Conservation (phyloP, 768 basidiomycete species). For the Suillus occidentalis region DNA sequence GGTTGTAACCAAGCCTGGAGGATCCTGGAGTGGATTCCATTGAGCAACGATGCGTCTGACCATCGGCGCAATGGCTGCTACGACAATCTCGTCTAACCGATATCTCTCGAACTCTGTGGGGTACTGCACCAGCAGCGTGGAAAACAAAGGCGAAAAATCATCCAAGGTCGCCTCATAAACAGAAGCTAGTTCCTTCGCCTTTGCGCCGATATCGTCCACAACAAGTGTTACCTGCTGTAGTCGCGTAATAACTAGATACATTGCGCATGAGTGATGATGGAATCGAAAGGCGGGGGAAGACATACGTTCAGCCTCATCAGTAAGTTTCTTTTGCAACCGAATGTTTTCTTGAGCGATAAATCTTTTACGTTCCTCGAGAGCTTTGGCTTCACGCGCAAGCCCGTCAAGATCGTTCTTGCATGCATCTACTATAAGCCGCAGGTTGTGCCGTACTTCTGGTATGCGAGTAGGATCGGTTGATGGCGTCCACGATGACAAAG, state of each 20-base stretch:
- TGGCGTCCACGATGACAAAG: constrained; percentile 79
- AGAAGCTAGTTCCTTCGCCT: constrained; percentile 63
- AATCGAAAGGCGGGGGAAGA: constrained; percentile 11
- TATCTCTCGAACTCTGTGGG: constrained; percentile 74
- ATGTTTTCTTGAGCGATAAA: constrained; percentile 70
- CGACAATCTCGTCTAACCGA: constrained; percentile 86
- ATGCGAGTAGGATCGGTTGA: constrained; percentile 85
- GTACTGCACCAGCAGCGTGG: constrained; percentile 69
- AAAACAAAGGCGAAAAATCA: constrained; percentile 69
- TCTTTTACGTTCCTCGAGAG: constrained; percentile 75
- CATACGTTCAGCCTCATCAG: constrained; percentile 78
- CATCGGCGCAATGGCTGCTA: constrained; percentile 85
- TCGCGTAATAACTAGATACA: constrained; percentile 64
- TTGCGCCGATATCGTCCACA: constrained; percentile 65
- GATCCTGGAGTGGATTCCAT: constrained; percentile 87
- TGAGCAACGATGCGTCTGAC: constrained; percentile 68
- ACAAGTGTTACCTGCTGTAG: constrained; percentile 77
- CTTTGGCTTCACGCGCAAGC: constrained; percentile 86
- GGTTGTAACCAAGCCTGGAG: constrained; percentile 58
- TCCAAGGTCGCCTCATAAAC: constrained; percentile 73
- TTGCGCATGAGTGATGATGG: constrained; percentile 10
- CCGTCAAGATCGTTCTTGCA: constrained; percentile 86
- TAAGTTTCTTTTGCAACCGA: constrained; percentile 65
- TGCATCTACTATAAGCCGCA: constrained; percentile 80
- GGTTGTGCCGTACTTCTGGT: constrained; percentile 96